These are phyloP conservation scores for Suhomyces chickasaworum DNA, from an alignment of 1,139 yeast genomes.

Conservation along the genomic window DNA sequence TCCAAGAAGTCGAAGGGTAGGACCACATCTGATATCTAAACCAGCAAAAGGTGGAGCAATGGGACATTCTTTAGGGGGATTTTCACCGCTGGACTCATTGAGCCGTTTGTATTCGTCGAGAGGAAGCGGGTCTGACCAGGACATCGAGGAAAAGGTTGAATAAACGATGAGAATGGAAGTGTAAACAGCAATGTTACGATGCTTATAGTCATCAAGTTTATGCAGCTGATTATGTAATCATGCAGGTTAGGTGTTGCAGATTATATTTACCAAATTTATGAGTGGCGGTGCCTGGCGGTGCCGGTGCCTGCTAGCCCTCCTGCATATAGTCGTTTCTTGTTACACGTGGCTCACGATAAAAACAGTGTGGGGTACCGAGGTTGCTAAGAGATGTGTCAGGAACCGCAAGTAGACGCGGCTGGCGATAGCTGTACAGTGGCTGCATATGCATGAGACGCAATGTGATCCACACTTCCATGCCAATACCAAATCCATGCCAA, in stretches of 20 bases:
- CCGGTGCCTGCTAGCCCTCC: too few species aligned
- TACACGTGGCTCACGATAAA: too few species aligned
- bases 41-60: constrained; percentile 29
- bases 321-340: too few species aligned
- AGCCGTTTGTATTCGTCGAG: constrained; percentile 30
- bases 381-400: constrained; percentile 2
- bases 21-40: constrained; percentile 67
- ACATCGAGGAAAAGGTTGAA: constrained; percentile 1
- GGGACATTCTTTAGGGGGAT: constrained; percentile 27
- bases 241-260: not conserved
- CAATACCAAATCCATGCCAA: too few species aligned
- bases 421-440: not conserved
- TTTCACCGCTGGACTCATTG: constrained; percentile 27
- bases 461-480: not conserved
- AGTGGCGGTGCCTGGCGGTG: too few species aligned
- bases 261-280: not conserved
- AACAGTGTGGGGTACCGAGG: not conserved
- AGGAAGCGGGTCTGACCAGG: constrained; percentile 36
- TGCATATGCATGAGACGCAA: not conserved
- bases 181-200: not conserved
- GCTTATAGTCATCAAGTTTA: not conserved
- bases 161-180: not conserved
- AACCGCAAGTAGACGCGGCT: constrained; percentile 1
- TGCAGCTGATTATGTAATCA: too few species aligned
- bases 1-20: constrained; percentile 67